Percentiles rank a stretch among this genome's conserved stretches.
Conservation (phyloP, 345 rosid genomes). For the Gossypium mustelinum region DNA sequence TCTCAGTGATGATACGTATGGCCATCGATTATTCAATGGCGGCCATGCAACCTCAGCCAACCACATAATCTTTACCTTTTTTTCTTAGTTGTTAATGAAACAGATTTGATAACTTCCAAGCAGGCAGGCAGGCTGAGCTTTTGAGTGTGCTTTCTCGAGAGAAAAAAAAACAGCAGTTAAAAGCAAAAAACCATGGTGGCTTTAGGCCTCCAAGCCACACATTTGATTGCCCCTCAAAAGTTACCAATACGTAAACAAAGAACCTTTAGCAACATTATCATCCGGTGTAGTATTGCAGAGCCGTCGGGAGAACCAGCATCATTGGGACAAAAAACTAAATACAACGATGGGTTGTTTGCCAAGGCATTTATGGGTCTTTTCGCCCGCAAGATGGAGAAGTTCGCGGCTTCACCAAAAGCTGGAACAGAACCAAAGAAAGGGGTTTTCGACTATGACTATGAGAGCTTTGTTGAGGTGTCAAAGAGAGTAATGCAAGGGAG, state of each 20-base stretch:
- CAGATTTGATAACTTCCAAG: neutral
- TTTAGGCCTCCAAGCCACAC: conserved; percentile 45
- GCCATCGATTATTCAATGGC: neutral
- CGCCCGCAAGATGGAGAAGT: conserved; percentile 86
- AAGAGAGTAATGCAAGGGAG: conserved; percentile 82
- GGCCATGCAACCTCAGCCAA: conserved; percentile 11
- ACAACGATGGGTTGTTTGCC: conserved; percentile 69
- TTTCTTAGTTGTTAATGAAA: neutral
- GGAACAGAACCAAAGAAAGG: conserved; percentile 34
- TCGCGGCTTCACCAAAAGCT: conserved; percentile 37
- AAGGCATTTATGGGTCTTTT: conserved; percentile 81
- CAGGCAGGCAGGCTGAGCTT: neutral
- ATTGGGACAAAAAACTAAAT: conserved; percentile 78
- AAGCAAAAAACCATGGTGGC: conserved; percentile 51
- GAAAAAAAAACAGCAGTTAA: neutral
- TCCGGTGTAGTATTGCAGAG: conserved; percentile 72
- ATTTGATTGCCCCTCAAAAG: conserved; percentile 17
- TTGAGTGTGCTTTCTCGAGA: neutral
- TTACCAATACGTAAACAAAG: conserved; percentile 17
- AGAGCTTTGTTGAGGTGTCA: conserved; percentile 80
- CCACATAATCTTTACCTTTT: neutral
- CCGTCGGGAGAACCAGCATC: conserved; percentile 85
- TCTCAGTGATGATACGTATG: neutral
- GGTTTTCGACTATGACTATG: conserved; percentile 60
- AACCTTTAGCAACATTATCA: neutral